phyloP scores from a whole-genome alignment of 163 green algal genomes.

The Smithsoniella earleae region DNA sequence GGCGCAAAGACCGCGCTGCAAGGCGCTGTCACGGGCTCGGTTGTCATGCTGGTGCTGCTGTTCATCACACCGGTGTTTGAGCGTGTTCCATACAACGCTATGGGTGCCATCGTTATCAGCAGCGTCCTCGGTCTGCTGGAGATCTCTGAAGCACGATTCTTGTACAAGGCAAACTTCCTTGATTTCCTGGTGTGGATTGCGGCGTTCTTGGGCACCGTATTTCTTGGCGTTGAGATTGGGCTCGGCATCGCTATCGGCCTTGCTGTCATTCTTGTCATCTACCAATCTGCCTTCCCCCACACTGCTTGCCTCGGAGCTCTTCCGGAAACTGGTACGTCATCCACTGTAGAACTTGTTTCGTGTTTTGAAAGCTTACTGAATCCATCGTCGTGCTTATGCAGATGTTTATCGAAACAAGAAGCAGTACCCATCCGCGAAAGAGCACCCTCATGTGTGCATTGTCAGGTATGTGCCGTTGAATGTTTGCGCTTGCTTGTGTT shows the following conservation, averaged over 20 bases:
- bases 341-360: not conserved
- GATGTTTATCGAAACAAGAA: slow-evolving; percentile 45
- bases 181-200: slow-evolving; percentile 65
- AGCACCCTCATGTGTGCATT: slow-evolving; percentile 34
- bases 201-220: slow-evolving; percentile 49
- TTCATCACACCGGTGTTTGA: slow-evolving; percentile 73
- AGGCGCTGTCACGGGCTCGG: slow-evolving; percentile 33
- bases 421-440: slow-evolving; percentile 55
- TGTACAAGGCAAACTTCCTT: slow-evolving; percentile 57
- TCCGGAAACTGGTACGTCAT: slow-evolving; percentile 39
- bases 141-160: slow-evolving; percentile 47
- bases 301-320: slow-evolving; percentile 52
- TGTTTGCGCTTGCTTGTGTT: slow-evolving; percentile 33
- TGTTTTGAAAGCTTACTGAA: too few species aligned
- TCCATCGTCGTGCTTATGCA: not conserved
- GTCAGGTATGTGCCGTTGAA: not conserved
- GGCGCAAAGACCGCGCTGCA: slow-evolving; percentile 56
- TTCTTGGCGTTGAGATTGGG: slow-evolving; percentile 65
- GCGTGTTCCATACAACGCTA: slow-evolving; percentile 64
- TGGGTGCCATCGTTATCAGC: slow-evolving; percentile 79
- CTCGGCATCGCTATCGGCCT: slow-evolving; percentile 55
- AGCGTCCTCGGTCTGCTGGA: slow-evolving; percentile 70
- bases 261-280: slow-evolving; percentile 56
- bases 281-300: slow-evolving; percentile 62
- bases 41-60: slow-evolving; percentile 71